A percentile compares a stretch with the other conserved stretches of the same genome.
Evolutionary conservation across 2,329 filamentous ascomycete species (phyloP).

Genomic region (Bisporella sp.): DNA sequence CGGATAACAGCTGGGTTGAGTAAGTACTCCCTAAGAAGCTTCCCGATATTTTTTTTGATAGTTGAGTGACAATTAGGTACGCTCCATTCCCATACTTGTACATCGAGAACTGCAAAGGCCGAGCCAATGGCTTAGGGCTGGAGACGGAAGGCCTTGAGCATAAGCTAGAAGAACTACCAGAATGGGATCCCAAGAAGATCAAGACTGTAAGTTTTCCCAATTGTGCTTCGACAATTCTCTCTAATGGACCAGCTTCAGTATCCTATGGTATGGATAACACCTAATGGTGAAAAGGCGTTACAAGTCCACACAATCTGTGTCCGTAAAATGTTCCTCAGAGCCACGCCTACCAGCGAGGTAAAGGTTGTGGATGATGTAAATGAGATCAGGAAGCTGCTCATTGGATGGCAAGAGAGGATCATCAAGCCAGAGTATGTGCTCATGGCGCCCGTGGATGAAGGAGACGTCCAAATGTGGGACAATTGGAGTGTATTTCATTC

Average conservation of each 20-base stretch:
- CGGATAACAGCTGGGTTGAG: slow-evolving; percentile 39
- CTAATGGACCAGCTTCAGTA: slow-evolving; percentile 19
- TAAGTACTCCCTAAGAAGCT: too few relatives aligned
- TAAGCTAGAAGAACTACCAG: slow-evolving; percentile 30
- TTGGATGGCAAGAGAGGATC: slow-evolving; percentile 32
- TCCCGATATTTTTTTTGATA: too few relatives aligned
- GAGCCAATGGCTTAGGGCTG: slow-evolving; percentile 34
- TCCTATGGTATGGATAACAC: slow-evolving; percentile 41
- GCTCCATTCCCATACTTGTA: slow-evolving; percentile 37
- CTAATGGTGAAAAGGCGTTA: slow-evolving; percentile 35
- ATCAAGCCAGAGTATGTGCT: slow-evolving; percentile 36
- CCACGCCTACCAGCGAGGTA: slow-evolving; percentile 27
- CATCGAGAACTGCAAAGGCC: slow-evolving; percentile 35
- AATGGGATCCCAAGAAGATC: slow-evolving; percentile 29
- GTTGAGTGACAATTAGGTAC: slow-evolving; percentile 19
- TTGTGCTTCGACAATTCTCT: too few relatives aligned
- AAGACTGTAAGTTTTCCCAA: slow-evolving; percentile 21
- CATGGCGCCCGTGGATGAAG: slow-evolving; percentile 32
- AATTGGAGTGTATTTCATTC: slow-evolving; percentile 37
- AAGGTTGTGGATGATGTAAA: slow-evolving; percentile 31
- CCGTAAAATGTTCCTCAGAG: slow-evolving; percentile 32
- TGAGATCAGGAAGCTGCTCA: slow-evolving; percentile 30
- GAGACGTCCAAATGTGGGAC: slow-evolving; percentile 38
- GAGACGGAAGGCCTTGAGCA: slow-evolving; percentile 32
- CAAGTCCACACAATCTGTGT: slow-evolving; percentile 36